Percentiles rank a stretch among this genome's conserved stretches.
These are phyloP conservation scores for Eucalyptus virginea DNA, from an alignment of 345 rosid genomes.

Conservation along the genomic window DNA sequence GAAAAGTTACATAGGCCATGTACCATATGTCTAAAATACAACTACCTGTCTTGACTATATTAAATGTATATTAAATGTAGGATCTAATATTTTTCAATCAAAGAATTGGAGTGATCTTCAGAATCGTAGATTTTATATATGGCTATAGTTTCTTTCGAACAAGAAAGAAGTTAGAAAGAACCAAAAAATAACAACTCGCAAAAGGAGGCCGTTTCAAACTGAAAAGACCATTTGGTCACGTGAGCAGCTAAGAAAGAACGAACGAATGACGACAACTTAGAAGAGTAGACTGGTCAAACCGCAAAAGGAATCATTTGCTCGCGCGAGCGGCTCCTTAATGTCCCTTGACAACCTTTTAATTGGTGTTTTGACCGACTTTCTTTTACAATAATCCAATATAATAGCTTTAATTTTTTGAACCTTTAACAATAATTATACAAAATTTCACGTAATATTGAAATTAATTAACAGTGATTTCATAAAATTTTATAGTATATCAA, in stretches of 20 bases:
- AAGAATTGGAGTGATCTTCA: too few species aligned
- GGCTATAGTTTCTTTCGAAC: not conserved
- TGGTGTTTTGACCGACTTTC: not conserved
- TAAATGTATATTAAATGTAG: too few species aligned
- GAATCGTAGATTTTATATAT: not conserved
- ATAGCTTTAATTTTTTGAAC: not conserved
- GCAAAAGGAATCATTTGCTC: not conserved
- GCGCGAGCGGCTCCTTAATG: not conserved
- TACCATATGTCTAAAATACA: not conserved
- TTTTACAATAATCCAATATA: not conserved
- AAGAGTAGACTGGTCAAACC: not conserved
- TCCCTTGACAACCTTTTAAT: not conserved
- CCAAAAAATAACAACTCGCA: not conserved
- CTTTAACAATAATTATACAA: not conserved
- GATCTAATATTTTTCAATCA: too few species aligned
- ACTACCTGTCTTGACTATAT: not conserved
- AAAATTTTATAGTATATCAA: too few species aligned
- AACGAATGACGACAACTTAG: not conserved
- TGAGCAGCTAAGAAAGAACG: not conserved
- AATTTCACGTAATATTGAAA: too few species aligned
- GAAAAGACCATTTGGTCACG: not conserved
- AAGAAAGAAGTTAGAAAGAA: not conserved
- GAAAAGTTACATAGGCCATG: not conserved
- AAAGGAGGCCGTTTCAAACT: not conserved
- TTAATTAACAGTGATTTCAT: rapidly evolving